Percentiles rank a stretch among this genome's conserved stretches.
These are phyloP conservation scores for Salix viminalis DNA, from an alignment of 345 rosid genomes.

Conservation along the genomic window DNA sequence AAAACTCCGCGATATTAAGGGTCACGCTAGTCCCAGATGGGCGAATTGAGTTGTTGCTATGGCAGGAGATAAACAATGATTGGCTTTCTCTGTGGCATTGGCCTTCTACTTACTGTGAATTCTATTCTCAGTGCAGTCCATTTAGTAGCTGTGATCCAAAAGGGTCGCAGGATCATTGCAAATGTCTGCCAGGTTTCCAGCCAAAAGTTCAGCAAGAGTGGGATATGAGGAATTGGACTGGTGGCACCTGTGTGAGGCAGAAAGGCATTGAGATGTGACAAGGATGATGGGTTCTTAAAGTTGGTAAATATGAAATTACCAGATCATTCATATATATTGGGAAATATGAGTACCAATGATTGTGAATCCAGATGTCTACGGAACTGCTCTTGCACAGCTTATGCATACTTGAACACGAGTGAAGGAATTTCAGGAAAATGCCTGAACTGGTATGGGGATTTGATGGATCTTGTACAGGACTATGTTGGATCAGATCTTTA, in stretches of 20 bases:
- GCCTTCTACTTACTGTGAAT: background rate
- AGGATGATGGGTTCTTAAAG: background rate
- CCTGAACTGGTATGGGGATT: slow-evolving; percentile 9
- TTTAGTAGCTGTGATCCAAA: background rate
- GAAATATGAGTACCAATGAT: background rate
- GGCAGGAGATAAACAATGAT: background rate
- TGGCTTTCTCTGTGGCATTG: background rate
- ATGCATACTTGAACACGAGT: background rate
- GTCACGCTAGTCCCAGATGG: background rate
- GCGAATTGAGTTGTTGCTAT: background rate
- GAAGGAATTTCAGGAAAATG: background rate
- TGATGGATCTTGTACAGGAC: slow-evolving; percentile 3
- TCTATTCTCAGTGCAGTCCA: slow-evolving; percentile 2
- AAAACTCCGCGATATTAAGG: background rate
- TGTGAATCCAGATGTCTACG: slow-evolving; percentile 7
- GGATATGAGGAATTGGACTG: slow-evolving; percentile 1
- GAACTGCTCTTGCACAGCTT: slow-evolving; percentile 21
- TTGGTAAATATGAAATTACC: slow-evolving; percentile 4
- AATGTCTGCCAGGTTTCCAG: slow-evolving; percentile 9
- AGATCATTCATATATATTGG: background rate
- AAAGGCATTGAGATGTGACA: background rate
- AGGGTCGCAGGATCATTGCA: background rate
- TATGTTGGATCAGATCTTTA: background rate
- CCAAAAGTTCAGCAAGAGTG: slow-evolving; percentile 6
- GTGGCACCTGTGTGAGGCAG: slow-evolving; percentile 12